A percentile compares a stretch with the other conserved stretches of the same genome.
Evolutionary conservation across 2,329 filamentous ascomycete genomes (phyloP).

Genomic region (Rhynchosporium agropyri): DNA sequence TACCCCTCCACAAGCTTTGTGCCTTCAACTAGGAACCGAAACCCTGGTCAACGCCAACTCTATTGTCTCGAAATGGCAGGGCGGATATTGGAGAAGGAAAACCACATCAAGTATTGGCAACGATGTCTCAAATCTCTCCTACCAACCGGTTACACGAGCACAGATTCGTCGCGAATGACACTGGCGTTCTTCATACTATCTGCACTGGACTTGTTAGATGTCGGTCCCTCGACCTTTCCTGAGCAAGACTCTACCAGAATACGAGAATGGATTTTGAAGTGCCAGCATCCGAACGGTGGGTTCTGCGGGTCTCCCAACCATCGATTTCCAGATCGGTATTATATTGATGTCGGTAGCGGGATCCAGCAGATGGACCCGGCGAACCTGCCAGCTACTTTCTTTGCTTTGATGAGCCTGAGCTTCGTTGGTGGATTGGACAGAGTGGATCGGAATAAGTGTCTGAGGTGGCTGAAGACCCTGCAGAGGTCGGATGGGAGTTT

Average conservation of each 20-base stretch:
- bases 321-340: conserved; percentile 44
- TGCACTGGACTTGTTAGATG: conserved; percentile 78
- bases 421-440: conserved; percentile 60
- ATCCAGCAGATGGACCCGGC: conserved; percentile 71
- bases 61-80: conserved; percentile 26
- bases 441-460: conserved; percentile 67
- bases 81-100: conserved; percentile 57
- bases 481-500: conserved; percentile 89
- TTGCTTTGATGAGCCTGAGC: conserved; percentile 77
- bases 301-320: conserved; percentile 85
- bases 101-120: conserved; percentile 89
- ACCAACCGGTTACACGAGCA: conserved; percentile 80
- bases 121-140: conserved; percentile 82
- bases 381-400: conserved; percentile 86
- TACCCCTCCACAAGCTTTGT: conserved; percentile 13
- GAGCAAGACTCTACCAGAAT: conserved; percentile 51
- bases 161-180: conserved; percentile 87
- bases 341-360: conserved; percentile 43
- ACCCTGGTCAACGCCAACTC: not conserved
- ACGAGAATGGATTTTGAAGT: conserved; percentile 79
- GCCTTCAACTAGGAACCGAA: not conserved
- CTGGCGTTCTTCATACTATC: conserved; percentile 88
- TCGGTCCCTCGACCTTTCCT: conserved; percentile 57
- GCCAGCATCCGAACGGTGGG: conserved; percentile 83
- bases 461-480: conserved; percentile 74